Conservation (phyloP, 805 yeast genomes). For the Candida chauliodis region DNA sequence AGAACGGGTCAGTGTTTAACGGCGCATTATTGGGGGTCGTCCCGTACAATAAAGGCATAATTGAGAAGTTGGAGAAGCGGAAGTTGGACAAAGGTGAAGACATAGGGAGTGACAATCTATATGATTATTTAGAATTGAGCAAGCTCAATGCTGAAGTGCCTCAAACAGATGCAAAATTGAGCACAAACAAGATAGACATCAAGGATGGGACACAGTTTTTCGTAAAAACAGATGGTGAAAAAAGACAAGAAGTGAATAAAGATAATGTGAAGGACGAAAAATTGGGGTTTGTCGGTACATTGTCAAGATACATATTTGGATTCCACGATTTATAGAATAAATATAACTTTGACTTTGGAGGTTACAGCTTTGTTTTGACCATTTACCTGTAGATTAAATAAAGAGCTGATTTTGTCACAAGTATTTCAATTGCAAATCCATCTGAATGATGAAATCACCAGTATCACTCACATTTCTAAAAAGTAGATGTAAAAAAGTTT, state of each 20-base stretch:
- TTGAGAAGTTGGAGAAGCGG: conserved; percentile 55
- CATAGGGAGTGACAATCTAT: conserved; percentile 37
- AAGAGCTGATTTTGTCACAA: no score
- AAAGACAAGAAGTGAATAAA: conserved; percentile 7
- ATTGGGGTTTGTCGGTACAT: conserved; percentile 29
- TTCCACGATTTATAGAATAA: conserved; percentile 36
- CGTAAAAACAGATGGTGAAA: conserved; percentile 16
- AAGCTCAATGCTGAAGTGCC: not conserved
- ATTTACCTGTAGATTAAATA: no score
- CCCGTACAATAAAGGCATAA: conserved; percentile 58
- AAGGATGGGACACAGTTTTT: conserved; percentile 40
- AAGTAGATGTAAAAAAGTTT: no score
- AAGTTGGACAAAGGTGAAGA: conserved; percentile 44
- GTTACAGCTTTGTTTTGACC: no score
- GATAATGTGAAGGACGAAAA: conserved; percentile 17
- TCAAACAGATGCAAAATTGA: conserved; percentile 7
- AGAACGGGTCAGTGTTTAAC: conserved; percentile 70
- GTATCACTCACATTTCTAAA: no score
- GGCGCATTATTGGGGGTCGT: conserved; percentile 66
- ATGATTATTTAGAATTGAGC: not conserved
- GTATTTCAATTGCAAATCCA: no score
- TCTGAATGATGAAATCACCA: no score
- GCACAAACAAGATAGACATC: conserved; percentile 28
- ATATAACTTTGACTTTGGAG: no score
- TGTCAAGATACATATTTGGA: conserved; percentile 38